phyloP scores from a whole-genome alignment of 805 yeast species.

The Sugiyamaella qingdaonensis region DNA sequence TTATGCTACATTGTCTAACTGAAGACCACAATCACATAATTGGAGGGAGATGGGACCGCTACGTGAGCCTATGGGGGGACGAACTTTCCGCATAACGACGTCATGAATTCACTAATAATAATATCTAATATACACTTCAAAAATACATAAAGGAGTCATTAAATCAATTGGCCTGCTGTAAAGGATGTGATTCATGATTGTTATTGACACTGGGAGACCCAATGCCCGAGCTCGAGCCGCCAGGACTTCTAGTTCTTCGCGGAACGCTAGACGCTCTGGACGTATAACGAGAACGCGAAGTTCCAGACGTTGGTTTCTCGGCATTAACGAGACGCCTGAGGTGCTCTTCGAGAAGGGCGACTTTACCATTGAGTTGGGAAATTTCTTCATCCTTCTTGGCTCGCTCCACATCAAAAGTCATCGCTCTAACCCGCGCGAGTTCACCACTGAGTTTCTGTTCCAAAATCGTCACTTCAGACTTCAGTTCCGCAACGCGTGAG shows the following conservation, averaged over 20 bases:
- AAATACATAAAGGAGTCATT: background rate
- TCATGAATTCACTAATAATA: background rate
- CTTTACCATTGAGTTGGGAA: conserved; percentile 24
- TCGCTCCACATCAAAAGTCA: conserved; percentile 31
- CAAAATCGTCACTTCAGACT: conserved; percentile 22
- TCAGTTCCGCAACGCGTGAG: conserved; percentile 28
- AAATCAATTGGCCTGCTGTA: background rate
- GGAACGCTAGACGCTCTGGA: conserved; percentile 26
- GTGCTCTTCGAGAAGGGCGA: conserved; percentile 32
- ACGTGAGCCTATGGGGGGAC: conserved; percentile 60
- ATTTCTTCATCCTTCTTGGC: conserved; percentile 27
- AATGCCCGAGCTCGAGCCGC: background rate
- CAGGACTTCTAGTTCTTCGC: conserved; percentile 18
- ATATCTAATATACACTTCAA: conserved; percentile 1
- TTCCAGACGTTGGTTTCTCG: conserved; percentile 14
- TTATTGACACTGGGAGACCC: background rate
- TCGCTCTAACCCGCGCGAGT: conserved; percentile 22
- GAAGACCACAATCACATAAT: conserved; percentile 43
- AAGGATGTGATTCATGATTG: background rate
- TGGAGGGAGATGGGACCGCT: conserved; percentile 81
- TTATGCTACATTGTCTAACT: background rate
- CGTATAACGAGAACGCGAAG: conserved; percentile 23
- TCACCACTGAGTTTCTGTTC: conserved; percentile 26
- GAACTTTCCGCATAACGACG: conserved; percentile 3
- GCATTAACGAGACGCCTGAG: conserved; percentile 22